Conservation (phyloP, 192 early-diverging fungal species). For the Coemansia sp. region DNA sequence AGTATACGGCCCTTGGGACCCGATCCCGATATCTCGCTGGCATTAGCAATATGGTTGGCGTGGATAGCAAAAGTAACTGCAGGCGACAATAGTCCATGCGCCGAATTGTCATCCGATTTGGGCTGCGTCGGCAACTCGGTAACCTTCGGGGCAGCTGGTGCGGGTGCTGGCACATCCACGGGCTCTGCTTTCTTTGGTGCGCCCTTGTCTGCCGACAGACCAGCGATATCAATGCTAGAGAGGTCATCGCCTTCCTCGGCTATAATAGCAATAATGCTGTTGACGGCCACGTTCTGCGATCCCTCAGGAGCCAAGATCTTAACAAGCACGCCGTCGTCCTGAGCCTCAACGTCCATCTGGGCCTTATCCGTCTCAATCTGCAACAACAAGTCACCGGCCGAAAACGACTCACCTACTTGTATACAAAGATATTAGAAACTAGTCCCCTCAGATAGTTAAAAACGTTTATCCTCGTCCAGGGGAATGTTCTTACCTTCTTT, state of each 20-base stretch:
- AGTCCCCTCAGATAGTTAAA: neutral
- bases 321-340: slow-evolving; percentile 96
- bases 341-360: slow-evolving; percentile 99
- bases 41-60: slow-evolving; percentile 48
- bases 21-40: slow-evolving; percentile 55
- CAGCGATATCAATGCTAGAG: slow-evolving; percentile 71
- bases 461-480: no score
- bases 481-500: slow-evolving; percentile 59
- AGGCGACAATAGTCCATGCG: slow-evolving; percentile 36
- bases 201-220: slow-evolving; percentile 19
- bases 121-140: slow-evolving; percentile 27
- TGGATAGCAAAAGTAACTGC: slow-evolving; percentile 55
- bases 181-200: neutral
- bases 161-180: neutral
- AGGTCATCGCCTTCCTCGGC: slow-evolving; percentile 91
- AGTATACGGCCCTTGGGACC: slow-evolving; percentile 72
- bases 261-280: slow-evolving; percentile 77
- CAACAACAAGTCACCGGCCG: slow-evolving; percentile 89
- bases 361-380: slow-evolving; percentile 99
- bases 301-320: slow-evolving; percentile 81
- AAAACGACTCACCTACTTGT: slow-evolving; percentile 75
- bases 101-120: slow-evolving; percentile 22
- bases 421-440: neutral
- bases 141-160: slow-evolving; percentile 11
- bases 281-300: slow-evolving; percentile 72